Evolutionary conservation across 176 grass and related monocot species (phyloP), one percentile per base, ranked within the genome.

Genomic region (Leersia perrieri): DNA sequence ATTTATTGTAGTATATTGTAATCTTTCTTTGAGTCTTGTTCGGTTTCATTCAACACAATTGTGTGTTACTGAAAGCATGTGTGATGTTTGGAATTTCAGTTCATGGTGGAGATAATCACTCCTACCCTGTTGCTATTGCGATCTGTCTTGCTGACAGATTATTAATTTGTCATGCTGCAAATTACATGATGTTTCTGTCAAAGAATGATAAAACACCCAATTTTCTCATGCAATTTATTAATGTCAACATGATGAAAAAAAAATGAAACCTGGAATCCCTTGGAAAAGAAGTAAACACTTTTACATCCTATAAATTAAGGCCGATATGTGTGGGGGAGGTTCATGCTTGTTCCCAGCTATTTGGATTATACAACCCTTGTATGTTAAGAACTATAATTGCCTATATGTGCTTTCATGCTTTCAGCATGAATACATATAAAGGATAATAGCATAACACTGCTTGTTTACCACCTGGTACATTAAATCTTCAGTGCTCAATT

Each of bases 1-100:
- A 66, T 79, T 85, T 85, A 72, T 79, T 72, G 75, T 79, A 76
- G 72, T 68, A 79, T 86, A 79, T 64, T 60, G 66, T 85, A 63
- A 70, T 85, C 64, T 63, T 70, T 60, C 10, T 15, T 60, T 5
- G 16, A n/a, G 40, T 18, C 30, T 35, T 82, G 39, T 72, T 86
- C 42, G 26, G 76, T 79, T 79, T 64, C 64, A 55, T 73, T 65
- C 16, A 25, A 29, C n/a, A 20, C 55, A 72, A 73, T 77, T 72
- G 68, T 61, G 63, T 85, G 32, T 73, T 86, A 61, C 66, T 73
- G 41, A 53, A 80, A 40, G 41, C 55, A 33, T 53, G 58, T 79
- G 76, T 41, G 41, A 73, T 66, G 58, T 85, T 79, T 73, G 67
- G 3, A 36, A n/a, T 78, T 61, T 70, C 13, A 4, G 29, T 57